phyloP scores from a whole-genome alignment of 208 protist genomes.

The Trypanosoma scelopori region DNA sequence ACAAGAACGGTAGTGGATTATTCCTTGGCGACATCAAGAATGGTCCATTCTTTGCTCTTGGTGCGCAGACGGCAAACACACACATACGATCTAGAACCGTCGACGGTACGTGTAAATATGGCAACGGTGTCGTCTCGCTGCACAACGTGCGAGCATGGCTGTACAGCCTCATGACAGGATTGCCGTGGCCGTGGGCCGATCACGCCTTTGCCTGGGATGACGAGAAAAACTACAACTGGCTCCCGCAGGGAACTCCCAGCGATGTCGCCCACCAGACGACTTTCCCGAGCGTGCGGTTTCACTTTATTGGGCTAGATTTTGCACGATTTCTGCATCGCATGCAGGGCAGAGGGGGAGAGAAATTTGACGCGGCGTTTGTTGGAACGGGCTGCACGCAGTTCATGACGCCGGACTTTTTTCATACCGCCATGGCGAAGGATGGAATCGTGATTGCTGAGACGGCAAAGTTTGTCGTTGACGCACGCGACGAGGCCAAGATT shows the following conservation, averaged over 20 bases:
- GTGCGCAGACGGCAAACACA: slow-evolving; percentile 68
- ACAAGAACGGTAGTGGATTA: slow-evolving; percentile 53
- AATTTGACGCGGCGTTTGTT: slow-evolving; percentile 80
- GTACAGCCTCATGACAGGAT: slow-evolving; percentile 81
- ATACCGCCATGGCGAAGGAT: slow-evolving; percentile 39
- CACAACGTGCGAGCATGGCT: slow-evolving; percentile 91
- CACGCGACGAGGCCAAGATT: slow-evolving; percentile 70
- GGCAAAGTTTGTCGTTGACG: slow-evolving; percentile 90
- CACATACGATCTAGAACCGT: slow-evolving; percentile 65
- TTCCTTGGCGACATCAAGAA: slow-evolving; percentile 88
- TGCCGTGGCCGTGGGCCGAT: slow-evolving; percentile 82
- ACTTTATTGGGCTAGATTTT: slow-evolving; percentile 82
- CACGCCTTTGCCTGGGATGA: slow-evolving; percentile 91
- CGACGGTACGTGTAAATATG: slow-evolving; percentile 89
- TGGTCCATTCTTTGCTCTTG: slow-evolving; percentile 83
- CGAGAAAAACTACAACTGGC: slow-evolving; percentile 74
- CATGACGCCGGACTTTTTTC: slow-evolving; percentile 54
- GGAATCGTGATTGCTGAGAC: slow-evolving; percentile 84
- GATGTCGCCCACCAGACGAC: slow-evolving; percentile 48
- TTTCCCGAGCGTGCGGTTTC: slow-evolving; percentile 65
- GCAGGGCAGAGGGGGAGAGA: slow-evolving; percentile 22
- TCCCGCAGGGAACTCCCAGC: slow-evolving; percentile 69
- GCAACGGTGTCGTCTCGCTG: slow-evolving; percentile 86
- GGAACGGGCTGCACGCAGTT: slow-evolving; percentile 76
- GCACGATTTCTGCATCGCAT: slow-evolving; percentile 59